Evolutionary conservation across 2,329 filamentous ascomycete genomes (phyloP).

Genomic region (Tolypocladium nubicola): DNA sequence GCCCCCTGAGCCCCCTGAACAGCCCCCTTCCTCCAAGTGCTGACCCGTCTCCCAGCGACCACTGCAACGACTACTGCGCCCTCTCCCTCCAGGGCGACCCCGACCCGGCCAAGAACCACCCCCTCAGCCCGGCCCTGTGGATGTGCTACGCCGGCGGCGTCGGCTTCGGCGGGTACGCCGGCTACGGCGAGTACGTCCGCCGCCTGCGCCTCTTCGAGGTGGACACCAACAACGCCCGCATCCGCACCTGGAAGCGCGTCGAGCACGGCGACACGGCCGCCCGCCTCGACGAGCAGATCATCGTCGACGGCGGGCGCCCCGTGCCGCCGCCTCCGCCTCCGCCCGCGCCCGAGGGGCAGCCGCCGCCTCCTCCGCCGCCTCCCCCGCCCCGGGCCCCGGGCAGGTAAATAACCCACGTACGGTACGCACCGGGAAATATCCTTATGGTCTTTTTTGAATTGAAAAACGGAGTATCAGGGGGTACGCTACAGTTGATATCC

Average conservation of each 20-base stretch:
- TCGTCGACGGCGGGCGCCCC: slow-evolving; percentile 50
- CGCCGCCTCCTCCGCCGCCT: slow-evolving; percentile 5
- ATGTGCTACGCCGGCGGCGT: slow-evolving; percentile 95
- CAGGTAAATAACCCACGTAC: no score
- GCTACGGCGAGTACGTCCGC: slow-evolving; percentile 77
- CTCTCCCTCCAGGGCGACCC: slow-evolving; percentile 38
- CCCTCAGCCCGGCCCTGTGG: slow-evolving; percentile 62
- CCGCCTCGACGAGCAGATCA: slow-evolving; percentile 52
- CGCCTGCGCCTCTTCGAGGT: slow-evolving; percentile 84
- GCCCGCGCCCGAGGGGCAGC: neutral
- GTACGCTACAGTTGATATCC: no score
- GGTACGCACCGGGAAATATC: no score
- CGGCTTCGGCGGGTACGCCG: slow-evolving; percentile 91
- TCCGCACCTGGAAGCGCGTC: slow-evolving; percentile 85
- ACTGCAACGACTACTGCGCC: slow-evolving; percentile 94
- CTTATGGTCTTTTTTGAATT: no score
- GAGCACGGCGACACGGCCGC: slow-evolving; percentile 51
- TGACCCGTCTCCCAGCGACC: slow-evolving; percentile 49
- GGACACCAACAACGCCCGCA: slow-evolving; percentile 80
- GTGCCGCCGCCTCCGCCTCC: slow-evolving; percentile 18
- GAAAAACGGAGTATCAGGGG: no score
- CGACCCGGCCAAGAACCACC: slow-evolving; percentile 7
- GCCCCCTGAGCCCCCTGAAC: slow-evolving; percentile 20
- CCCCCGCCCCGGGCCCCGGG: no score
- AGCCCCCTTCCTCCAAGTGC: neutral